A percentile compares a stretch with the other conserved stretches of the same genome.
Evolutionary conservation across 768 basidiomycete genomes (phyloP).

Genomic region (Mycena belliarum): DNA sequence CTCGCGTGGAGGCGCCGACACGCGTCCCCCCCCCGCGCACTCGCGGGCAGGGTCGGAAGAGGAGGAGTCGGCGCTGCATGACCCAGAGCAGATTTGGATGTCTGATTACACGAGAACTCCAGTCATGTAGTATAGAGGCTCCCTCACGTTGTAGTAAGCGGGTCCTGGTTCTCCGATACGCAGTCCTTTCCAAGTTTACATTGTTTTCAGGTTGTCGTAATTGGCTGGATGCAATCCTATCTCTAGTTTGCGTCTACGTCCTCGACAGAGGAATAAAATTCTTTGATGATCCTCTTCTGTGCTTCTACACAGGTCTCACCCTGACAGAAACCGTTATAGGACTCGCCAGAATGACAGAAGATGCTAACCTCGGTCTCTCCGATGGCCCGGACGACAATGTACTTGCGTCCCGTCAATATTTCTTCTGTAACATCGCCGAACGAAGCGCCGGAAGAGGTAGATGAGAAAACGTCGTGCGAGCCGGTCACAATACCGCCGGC

Average conservation of each 20-base stretch:
- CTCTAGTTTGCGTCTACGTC: slow-evolving; percentile 51
- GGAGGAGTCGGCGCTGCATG: not conserved
- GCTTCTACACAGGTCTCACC: slow-evolving; percentile 66
- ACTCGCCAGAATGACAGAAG: not conserved
- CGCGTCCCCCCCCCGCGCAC: not conserved
- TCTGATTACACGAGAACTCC: not conserved
- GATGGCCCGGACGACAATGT: slow-evolving; percentile 74
- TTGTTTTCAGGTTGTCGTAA: too few species aligned
- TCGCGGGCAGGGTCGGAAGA: not conserved
- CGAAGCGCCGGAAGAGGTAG: slow-evolving; percentile 33
- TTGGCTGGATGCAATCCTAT: not conserved
- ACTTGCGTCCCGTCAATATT: slow-evolving; percentile 76
- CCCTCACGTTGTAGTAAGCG: too few species aligned
- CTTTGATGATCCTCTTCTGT: slow-evolving; percentile 78
- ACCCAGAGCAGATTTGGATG: slow-evolving; percentile 12
- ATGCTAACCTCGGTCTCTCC: slow-evolving; percentile 52
- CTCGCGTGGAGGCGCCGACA: slow-evolving; percentile 2
- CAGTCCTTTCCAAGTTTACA: not conserved
- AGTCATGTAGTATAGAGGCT: not conserved
- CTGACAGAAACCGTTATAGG: slow-evolving; percentile 28
- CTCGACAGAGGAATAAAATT: slow-evolving; percentile 83
- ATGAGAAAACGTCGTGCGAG: slow-evolving; percentile 49
- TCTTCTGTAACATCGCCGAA: slow-evolving; percentile 70
- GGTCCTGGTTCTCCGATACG: not conserved
- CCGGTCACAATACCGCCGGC: slow-evolving; percentile 84